Conservation (phyloP, 2,329 filamentous ascomycete genomes). For the Fusarium zealandicum region DNA sequence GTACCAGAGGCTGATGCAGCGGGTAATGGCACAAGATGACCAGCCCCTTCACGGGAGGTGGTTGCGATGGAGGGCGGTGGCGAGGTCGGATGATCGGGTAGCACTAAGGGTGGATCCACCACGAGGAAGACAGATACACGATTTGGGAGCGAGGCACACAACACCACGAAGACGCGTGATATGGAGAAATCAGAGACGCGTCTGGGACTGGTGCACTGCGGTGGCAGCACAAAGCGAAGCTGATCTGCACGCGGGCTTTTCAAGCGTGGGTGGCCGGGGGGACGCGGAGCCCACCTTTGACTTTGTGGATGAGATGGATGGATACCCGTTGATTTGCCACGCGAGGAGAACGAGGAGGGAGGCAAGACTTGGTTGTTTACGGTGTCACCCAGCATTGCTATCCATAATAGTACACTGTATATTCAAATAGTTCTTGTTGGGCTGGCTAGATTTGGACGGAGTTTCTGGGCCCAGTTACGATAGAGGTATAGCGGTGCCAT, state of each 20-base stretch:
- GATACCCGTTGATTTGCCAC: slow-evolving; percentile 30
- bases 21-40: slow-evolving; percentile 26
- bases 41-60: slow-evolving; percentile 21
- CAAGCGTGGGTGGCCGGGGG: slow-evolving; percentile 11
- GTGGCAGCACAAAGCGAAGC: slow-evolving; percentile 2
- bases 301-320: slow-evolving; percentile 19
- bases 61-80: slow-evolving; percentile 20
- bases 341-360: slow-evolving; percentile 1
- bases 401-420: neutral
- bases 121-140: slow-evolving; percentile 6
- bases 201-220: slow-evolving; percentile 25
- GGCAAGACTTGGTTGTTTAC: neutral
- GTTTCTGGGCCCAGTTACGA: neutral
- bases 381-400: neutral
- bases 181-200: slow-evolving; percentile 34
- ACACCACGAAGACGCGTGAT: slow-evolving; percentile 39
- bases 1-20: slow-evolving; percentile 11
- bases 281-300: neutral
- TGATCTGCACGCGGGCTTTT: slow-evolving; percentile 31
- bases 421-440: neutral
- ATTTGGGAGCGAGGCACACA: slow-evolving; percentile 22
- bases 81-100: slow-evolving; percentile 25
- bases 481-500: neutral
- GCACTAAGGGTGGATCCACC: slow-evolving; percentile 25
- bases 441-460: neutral